These are phyloP conservation scores for Rhizophlyctis rosea DNA, from an alignment of 192 early-diverging fungal species.

Conservation along the genomic window DNA sequence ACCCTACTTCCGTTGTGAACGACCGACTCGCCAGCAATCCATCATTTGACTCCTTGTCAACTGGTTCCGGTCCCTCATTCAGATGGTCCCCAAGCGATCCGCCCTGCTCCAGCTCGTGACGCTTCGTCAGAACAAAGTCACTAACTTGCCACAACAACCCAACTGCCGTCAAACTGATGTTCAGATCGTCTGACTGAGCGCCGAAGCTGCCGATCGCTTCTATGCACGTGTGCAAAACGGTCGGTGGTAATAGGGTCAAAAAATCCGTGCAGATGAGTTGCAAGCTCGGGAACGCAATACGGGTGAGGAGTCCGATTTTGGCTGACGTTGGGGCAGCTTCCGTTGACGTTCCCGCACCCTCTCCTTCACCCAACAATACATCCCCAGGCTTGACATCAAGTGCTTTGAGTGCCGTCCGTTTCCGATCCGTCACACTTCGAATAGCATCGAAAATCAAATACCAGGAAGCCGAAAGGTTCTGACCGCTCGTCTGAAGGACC, in stretches of 20 bases:
- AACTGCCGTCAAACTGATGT: slow-evolving; percentile 90
- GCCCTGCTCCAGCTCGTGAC: slow-evolving; percentile 53
- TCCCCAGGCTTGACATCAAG: slow-evolving; percentile 1
- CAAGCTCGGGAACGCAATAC: slow-evolving; percentile 85
- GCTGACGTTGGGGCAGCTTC: slow-evolving; percentile 5
- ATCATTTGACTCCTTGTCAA: neutral
- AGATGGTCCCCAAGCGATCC: neutral
- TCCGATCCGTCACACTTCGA: slow-evolving; percentile 40
- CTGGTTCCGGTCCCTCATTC: neutral
- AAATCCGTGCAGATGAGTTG: slow-evolving; percentile 97
- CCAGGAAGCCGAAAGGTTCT: slow-evolving; percentile 83
- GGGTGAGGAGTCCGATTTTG: slow-evolving; percentile 51
- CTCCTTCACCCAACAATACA: neutral
- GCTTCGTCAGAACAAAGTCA: slow-evolving; percentile 78
- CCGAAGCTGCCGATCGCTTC: slow-evolving; percentile 79
- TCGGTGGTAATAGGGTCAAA: slow-evolving; percentile 71
- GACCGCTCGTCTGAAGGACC: slow-evolving; percentile 86
- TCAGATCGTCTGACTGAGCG: slow-evolving; percentile 80
- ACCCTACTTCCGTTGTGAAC: neutral
- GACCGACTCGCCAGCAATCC: slow-evolving; percentile 2
- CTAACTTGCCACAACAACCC: slow-evolving; percentile 90
- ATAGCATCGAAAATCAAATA: slow-evolving; percentile 87
- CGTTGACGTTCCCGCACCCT: neutral
- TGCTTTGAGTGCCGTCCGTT: slow-evolving; percentile 2
- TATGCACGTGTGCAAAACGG: slow-evolving; percentile 76